A percentile compares a stretch with the other conserved stretches of the same genome.
phyloP scores from a whole-genome alignment of 352 stramenopile species.

The Pythium biforme region DNA sequence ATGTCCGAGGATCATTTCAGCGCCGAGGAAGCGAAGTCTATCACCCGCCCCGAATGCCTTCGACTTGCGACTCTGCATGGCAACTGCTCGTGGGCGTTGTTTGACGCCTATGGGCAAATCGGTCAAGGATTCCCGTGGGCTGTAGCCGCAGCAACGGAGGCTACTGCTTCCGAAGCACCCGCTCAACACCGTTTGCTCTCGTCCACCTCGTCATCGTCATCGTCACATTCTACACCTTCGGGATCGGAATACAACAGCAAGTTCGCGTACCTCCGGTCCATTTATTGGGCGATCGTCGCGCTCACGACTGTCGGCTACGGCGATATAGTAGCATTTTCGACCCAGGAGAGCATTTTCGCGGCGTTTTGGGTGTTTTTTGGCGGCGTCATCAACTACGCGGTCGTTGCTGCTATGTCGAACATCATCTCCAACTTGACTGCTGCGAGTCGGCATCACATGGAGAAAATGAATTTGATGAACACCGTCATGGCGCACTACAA shows the following conservation, averaged over 20 bases:
- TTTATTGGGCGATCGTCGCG: slow-evolving; percentile 76
- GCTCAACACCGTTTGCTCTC: slow-evolving; percentile 9
- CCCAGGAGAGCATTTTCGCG: slow-evolving; percentile 63
- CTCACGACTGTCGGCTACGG: slow-evolving; percentile 78
- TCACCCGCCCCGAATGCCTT: slow-evolving; percentile 50
- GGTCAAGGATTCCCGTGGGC: slow-evolving; percentile 36
- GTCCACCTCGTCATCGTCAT: background rate
- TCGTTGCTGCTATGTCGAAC: slow-evolving; percentile 75
- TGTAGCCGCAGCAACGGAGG: background rate
- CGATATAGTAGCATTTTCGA: slow-evolving; percentile 76
- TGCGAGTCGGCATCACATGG: slow-evolving; percentile 50
- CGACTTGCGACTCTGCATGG: slow-evolving; percentile 38
- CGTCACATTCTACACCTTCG: background rate
- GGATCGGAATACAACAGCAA: slow-evolving; percentile 45
- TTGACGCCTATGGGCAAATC: slow-evolving; percentile 66
- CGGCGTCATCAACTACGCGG: slow-evolving; percentile 76
- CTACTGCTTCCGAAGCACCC: slow-evolving; percentile 17
- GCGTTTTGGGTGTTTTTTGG: slow-evolving; percentile 65
- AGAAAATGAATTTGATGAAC: slow-evolving; percentile 73
- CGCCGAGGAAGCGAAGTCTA: slow-evolving; percentile 7
- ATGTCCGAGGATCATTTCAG: slow-evolving; percentile 33
- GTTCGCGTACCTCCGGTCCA: slow-evolving; percentile 66
- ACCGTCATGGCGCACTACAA: slow-evolving; percentile 57
- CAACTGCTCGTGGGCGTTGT: slow-evolving; percentile 78
- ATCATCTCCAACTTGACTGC: slow-evolving; percentile 74